phyloP scores from a whole-genome alignment of 148 eudicot species.

The Drosera capensis region DNA sequence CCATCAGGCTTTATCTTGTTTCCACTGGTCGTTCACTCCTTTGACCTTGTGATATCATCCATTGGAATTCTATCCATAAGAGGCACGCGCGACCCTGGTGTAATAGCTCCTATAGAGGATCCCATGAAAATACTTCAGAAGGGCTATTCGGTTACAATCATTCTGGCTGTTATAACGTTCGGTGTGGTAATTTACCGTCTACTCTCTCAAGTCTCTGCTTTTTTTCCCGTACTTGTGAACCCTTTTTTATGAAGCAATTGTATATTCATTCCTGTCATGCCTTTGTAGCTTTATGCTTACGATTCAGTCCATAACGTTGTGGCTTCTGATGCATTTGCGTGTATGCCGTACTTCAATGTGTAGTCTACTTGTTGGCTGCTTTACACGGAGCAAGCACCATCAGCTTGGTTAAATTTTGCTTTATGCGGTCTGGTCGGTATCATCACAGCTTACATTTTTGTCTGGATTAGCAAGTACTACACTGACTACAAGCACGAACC shows the following conservation, averaged over 20 bases:
- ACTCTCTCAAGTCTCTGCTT: neutral
- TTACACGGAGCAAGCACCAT: slow-evolving; percentile 95
- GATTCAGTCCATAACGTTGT: neutral
- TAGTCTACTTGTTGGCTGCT: slow-evolving; percentile 98
- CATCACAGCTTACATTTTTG: slow-evolving; percentile 73
- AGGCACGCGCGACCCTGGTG: neutral
- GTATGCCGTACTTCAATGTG: slow-evolving; percentile 7
- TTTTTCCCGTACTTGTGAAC: too few relatives aligned
- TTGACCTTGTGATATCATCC: neutral
- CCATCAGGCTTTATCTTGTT: slow-evolving; percentile 98
- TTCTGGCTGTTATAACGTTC: slow-evolving; percentile 79
- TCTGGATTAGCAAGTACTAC: slow-evolving; percentile 85
- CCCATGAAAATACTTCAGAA: slow-evolving; percentile 88
- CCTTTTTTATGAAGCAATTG: neutral
- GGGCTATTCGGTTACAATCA: slow-evolving; percentile 76
- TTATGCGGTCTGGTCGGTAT: slow-evolving; percentile 91
- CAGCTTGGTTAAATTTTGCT: slow-evolving; percentile 92
- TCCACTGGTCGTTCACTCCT: slow-evolving; percentile 90
- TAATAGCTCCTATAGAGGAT: slow-evolving; percentile 30
- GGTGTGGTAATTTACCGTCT: slow-evolving; percentile 38
- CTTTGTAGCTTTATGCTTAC: neutral
- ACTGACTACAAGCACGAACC: slow-evolving; percentile 97
- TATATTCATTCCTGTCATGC: neutral
- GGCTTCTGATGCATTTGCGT: slow-evolving; percentile 1
- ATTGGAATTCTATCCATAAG: neutral